These are phyloP conservation scores for Amoebophrya sp. DNA, from an alignment of 169 alveolate genomes.

Conservation along the genomic window DNA sequence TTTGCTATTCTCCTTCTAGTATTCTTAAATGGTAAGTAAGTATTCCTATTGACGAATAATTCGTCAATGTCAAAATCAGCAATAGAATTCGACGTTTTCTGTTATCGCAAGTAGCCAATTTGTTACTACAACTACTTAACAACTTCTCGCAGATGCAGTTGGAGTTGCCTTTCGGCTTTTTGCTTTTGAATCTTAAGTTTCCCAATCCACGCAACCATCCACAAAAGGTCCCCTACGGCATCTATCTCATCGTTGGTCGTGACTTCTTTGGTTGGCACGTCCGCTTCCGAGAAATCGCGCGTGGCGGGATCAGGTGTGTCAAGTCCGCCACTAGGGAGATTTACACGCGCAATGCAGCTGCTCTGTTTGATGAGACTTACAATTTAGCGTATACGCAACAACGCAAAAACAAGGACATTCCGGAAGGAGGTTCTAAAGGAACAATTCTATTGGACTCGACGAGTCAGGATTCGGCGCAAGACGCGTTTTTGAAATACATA, in stretches of 20 bases:
- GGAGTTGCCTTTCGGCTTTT: neutral
- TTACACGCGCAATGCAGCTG: conserved; percentile 60
- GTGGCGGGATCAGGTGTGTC: conserved; percentile 73
- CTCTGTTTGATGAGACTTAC: conserved; percentile 71
- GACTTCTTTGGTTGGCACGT: conserved; percentile 70
- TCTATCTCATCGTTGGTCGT: conserved; percentile 64
- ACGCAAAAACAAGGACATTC: conserved; percentile 67
- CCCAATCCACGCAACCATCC: neutral
- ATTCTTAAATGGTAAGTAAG: no score
- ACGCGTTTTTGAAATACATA: conserved; percentile 29
- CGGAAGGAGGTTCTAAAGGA: conserved; percentile 73
- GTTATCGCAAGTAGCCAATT: no score
- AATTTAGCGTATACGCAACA: conserved; percentile 68
- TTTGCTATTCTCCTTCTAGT: conserved; percentile 21
- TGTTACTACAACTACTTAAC: no score
- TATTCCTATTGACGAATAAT: no score
- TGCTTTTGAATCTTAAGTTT: neutral
- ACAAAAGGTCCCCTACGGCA: conserved; percentile 53
- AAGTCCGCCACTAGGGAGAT: conserved; percentile 60
- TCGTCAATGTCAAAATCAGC: no score
- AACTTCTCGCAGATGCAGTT: neutral
- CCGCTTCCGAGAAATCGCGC: conserved; percentile 64
- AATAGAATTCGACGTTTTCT: no score
- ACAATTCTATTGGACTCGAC: conserved; percentile 58
- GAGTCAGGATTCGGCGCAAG: conserved; percentile 16